Percentiles rank a stretch among this genome's conserved stretches.
phyloP scores from a whole-genome alignment of 1,284 basidiomycete species.

The Dichomitus squalens region DNA sequence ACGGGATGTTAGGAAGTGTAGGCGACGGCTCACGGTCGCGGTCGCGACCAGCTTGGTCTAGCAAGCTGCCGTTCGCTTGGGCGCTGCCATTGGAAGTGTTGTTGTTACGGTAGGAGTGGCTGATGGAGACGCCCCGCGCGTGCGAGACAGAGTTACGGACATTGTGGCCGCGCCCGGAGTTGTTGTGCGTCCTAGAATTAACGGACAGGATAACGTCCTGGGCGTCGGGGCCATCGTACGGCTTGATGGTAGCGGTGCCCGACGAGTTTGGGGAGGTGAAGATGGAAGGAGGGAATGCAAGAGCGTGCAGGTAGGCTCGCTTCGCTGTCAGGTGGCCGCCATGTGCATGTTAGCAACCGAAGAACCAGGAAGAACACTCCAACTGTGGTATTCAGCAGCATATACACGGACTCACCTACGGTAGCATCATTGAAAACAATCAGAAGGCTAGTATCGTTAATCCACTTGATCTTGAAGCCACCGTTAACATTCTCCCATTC shows the following conservation, averaged over 20 bases:
- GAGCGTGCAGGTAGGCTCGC: conserved; percentile 88
- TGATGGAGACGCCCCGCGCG: conserved; percentile 47
- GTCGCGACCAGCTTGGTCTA: conserved; percentile 47
- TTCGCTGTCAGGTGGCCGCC: conserved; percentile 58
- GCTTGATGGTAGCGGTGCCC: conserved; percentile 65
- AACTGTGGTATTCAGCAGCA: background rate
- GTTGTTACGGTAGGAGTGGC: conserved; percentile 59
- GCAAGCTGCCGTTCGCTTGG: conserved; percentile 40
- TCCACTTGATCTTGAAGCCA: conserved; percentile 99
- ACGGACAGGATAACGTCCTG: conserved; percentile 89
- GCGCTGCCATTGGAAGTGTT: conserved; percentile 40
- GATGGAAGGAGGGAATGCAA: conserved; percentile 80
- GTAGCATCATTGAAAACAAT: conserved; percentile 91
- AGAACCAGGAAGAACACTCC: conserved; percentile 1
- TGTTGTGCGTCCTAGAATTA: conserved; percentile 70
- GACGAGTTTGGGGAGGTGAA: conserved; percentile 61
- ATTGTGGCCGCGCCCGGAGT: conserved; percentile 66
- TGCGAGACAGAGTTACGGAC: conserved; percentile 47
- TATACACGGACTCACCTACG: conserved; percentile 60
- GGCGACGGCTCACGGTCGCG: conserved; percentile 70
- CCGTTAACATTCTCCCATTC: conserved; percentile 88
- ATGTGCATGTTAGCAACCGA: conserved; percentile 13
- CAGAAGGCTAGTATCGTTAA: conserved; percentile 93
- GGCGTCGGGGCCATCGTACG: conserved; percentile 95
- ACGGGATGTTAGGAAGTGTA: conserved; percentile 76